phyloP scores from a whole-genome alignment of 78 protist species.

The Dictyostelium intermedium region DNA sequence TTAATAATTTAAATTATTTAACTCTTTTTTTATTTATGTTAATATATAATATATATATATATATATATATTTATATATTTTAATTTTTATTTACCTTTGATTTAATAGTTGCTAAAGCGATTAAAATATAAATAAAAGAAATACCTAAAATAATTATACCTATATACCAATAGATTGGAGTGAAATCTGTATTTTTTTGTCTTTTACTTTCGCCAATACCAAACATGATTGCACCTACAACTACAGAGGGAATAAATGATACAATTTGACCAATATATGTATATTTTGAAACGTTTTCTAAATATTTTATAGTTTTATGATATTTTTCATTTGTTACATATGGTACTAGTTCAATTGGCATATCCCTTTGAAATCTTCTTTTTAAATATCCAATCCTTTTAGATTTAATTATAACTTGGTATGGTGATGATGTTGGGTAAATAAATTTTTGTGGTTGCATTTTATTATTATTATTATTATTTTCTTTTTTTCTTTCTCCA shows the following conservation, averaged over 20 bases:
- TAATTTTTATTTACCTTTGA: neutral
- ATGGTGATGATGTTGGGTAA: constrained; percentile 36
- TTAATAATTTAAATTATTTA: neutral
- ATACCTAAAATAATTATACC: constrained; percentile 57
- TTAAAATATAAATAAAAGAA: constrained; percentile 16
- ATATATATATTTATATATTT: too few species aligned
- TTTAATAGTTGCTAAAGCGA: constrained; percentile 29
- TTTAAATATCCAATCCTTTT: constrained; percentile 40
- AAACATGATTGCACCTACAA: constrained; percentile 42
- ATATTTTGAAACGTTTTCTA: constrained; percentile 15
- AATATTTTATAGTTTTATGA: constrained; percentile 17
- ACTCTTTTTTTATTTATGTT: too few species aligned
- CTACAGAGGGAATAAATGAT: constrained; percentile 28
- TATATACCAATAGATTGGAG: constrained; percentile 78
- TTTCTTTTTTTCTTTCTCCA: too few species aligned
- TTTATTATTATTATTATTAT: neutral
- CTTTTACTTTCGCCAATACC: constrained; percentile 62
- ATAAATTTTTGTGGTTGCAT: constrained; percentile 45
- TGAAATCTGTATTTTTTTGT: neutral
- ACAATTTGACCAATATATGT: constrained; percentile 47
- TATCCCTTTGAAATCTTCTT: constrained; percentile 37
- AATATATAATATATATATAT: too few species aligned
- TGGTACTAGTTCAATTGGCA: constrained; percentile 38
- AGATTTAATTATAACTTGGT: constrained; percentile 11
- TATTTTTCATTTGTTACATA: constrained; percentile 20